Conservation (phyloP, 2,329 filamentous ascomycete genomes). For the Botrytis aclada region DNA sequence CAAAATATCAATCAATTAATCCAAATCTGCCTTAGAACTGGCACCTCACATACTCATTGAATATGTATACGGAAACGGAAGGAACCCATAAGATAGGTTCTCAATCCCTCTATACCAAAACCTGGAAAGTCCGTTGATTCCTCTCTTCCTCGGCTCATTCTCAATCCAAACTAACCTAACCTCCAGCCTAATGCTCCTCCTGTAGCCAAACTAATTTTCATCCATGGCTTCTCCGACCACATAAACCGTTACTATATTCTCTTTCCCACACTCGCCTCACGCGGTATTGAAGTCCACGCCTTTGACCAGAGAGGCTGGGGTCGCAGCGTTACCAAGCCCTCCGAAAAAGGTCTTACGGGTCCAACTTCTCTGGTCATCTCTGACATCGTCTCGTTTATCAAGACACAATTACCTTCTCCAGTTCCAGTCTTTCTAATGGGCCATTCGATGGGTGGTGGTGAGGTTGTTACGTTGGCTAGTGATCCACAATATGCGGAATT, state of each 20-base stretch:
- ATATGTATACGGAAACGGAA: slow-evolving; percentile 37
- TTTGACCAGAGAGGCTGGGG: slow-evolving; percentile 94
- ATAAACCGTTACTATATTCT: slow-evolving; percentile 72
- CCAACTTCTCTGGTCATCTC: slow-evolving; percentile 68
- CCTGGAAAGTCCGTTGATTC: slow-evolving; percentile 33
- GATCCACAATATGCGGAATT: slow-evolving; percentile 52
- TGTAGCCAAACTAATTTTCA: slow-evolving; percentile 72
- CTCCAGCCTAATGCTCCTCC: slow-evolving; percentile 32
- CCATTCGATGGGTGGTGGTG: slow-evolving; percentile 86
- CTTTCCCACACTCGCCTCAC: slow-evolving; percentile 65
- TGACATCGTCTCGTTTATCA: slow-evolving; percentile 76
- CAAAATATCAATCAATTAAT: neutral
- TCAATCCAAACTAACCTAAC: slow-evolving; percentile 13
- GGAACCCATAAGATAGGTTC: slow-evolving; percentile 35
- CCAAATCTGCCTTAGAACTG: neutral
- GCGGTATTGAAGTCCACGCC: slow-evolving; percentile 70
- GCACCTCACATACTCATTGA: neutral
- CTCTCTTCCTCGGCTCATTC: neutral
- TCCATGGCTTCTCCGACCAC: slow-evolving; percentile 91
- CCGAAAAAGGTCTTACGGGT: slow-evolving; percentile 70
- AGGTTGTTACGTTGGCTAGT: slow-evolving; percentile 62
- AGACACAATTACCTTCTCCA: slow-evolving; percentile 50
- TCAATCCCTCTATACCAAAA: slow-evolving; percentile 37
- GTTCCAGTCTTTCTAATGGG: slow-evolving; percentile 80
- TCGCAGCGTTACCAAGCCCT: slow-evolving; percentile 58